phyloP scores from a whole-genome alignment of 495 filamentous ascomycete genomes.

The Hyaloscypha hepaticicola region DNA sequence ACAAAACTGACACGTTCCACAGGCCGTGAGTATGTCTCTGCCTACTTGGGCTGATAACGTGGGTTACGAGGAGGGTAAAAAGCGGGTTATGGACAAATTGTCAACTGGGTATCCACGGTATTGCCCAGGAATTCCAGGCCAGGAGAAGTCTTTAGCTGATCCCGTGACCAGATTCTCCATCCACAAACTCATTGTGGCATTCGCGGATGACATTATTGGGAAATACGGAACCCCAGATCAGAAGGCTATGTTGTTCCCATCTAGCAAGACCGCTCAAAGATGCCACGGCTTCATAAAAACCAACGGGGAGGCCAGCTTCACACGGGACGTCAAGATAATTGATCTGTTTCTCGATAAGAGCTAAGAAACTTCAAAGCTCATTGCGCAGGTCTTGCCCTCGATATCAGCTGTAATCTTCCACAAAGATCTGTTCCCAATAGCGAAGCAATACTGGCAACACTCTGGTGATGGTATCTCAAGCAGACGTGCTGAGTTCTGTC shows the following conservation, averaged over 20 bases:
- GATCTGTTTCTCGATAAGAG: slow-evolving; percentile 61
- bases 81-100: slow-evolving; percentile 83
- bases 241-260: slow-evolving; percentile 79
- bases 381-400: slow-evolving; percentile 40
- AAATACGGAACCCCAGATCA: slow-evolving; percentile 60
- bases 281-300: slow-evolving; percentile 69
- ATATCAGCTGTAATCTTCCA: slow-evolving; percentile 75
- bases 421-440: slow-evolving; percentile 58
- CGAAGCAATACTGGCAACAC: slow-evolving; percentile 96
- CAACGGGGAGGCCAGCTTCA: slow-evolving; percentile 47
- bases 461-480: slow-evolving; percentile 93
- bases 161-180: slow-evolving; percentile 74
- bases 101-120: slow-evolving; percentile 86
- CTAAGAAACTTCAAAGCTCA: slow-evolving; percentile 45
- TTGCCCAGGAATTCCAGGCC: not conserved
- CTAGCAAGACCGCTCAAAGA: slow-evolving; percentile 58
- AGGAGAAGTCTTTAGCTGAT: slow-evolving; percentile 8
- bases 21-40: slow-evolving; percentile 95
- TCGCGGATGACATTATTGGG: slow-evolving; percentile 65
- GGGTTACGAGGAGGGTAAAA: slow-evolving; percentile 88
- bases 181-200: slow-evolving; percentile 74
- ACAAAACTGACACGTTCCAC: slow-evolving; percentile 20
- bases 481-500: slow-evolving; percentile 86
- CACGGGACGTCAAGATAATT: slow-evolving; percentile 57
- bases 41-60: slow-evolving; percentile 91